Evolutionary conservation across 129 eudicot genomes (phyloP).

Genomic region (Smallanthus sonchifolius): DNA sequence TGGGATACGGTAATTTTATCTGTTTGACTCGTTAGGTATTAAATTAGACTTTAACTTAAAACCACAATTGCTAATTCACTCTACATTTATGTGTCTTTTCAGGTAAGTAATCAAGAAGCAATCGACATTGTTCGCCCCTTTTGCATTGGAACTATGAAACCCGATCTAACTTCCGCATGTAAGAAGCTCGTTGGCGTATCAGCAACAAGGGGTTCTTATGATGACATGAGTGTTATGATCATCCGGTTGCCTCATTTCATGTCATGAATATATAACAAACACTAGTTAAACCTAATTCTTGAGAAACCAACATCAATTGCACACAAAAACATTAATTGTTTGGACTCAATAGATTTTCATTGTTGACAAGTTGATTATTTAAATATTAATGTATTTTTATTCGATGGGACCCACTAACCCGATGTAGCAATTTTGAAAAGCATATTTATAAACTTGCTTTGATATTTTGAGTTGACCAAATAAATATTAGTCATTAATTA

Average conservation of each 20-base stretch:
- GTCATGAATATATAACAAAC: slow-evolving; percentile 14
- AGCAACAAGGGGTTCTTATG: slow-evolving; percentile 57
- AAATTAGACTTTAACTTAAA: background rate
- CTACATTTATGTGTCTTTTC: slow-evolving; percentile 16
- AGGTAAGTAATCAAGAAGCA: slow-evolving; percentile 88
- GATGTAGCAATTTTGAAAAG: background rate
- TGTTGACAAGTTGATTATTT: slow-evolving; percentile 9
- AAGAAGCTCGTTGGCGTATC: slow-evolving; percentile 72
- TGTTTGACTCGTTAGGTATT: background rate
- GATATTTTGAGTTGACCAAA: slow-evolving; percentile 28
- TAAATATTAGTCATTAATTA: background rate
- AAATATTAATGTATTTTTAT: background rate
- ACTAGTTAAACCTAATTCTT: slow-evolving; percentile 6
- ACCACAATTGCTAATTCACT: background rate
- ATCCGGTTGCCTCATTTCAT: slow-evolving; percentile 48
- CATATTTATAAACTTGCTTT: background rate
- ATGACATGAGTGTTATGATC: slow-evolving; percentile 77
- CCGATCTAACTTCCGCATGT: slow-evolving; percentile 50
- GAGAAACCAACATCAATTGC: slow-evolving; percentile 5
- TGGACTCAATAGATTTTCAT: slow-evolving; percentile 14
- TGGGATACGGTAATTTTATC: slow-evolving; percentile 70
- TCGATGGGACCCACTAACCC: slow-evolving; percentile 17
- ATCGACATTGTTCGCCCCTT: slow-evolving; percentile 57
- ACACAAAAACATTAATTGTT: background rate
- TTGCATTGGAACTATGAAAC: slow-evolving; percentile 38